Evolutionary conservation across 768 basidiomycete species (phyloP), one percentile per base, ranked within the genome.

Genomic region (Inosperma sp.): DNA sequence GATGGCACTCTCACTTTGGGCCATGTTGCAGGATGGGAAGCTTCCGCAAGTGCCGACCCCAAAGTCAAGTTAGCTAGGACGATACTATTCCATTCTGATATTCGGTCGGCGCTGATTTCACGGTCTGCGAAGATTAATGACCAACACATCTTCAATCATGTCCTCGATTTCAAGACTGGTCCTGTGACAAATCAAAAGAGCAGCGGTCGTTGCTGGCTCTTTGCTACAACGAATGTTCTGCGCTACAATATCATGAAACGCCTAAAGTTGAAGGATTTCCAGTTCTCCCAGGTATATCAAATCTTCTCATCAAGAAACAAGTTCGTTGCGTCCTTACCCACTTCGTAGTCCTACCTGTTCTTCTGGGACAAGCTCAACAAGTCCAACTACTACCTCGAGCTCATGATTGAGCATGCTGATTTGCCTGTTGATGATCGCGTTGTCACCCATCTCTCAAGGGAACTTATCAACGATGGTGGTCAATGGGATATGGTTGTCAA

Each of bases 311-410:
- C 16, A 34, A 39, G 29, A 2, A 7, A 26, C 17, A 12, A 14
- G 19, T 7, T 13, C 6, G 40, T 29, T 10, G 17, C 36, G 27
- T 17, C 30, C 16, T 26, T 5, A 52, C 14, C 19, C 14, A 29
- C 19, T 33, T 17, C 34, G 5, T 40, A 90, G 86, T 82, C 83
- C 2, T 95, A 95, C 67, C 76, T 94, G 23, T 94, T 93, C 77
- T 94, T 97, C 78, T 95, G 86, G 77, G 94, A 98, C 70, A 93
- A 94, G 69, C 80, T 97, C 43, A 92, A 94, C 76, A 91, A 96
- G 70, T 72, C 84, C 40, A 93, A 94, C 71, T 93, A 89, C 70
- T 95, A 87, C 68, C 84, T 96, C 14, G 94, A 96, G 68, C 76
- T 86, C 33, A 80, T 86, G 41, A 88, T 97, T 58, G 76, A 95